phyloP scores from a whole-genome alignment of 305 asterid genomes.

The Fraxinus platypoda region DNA sequence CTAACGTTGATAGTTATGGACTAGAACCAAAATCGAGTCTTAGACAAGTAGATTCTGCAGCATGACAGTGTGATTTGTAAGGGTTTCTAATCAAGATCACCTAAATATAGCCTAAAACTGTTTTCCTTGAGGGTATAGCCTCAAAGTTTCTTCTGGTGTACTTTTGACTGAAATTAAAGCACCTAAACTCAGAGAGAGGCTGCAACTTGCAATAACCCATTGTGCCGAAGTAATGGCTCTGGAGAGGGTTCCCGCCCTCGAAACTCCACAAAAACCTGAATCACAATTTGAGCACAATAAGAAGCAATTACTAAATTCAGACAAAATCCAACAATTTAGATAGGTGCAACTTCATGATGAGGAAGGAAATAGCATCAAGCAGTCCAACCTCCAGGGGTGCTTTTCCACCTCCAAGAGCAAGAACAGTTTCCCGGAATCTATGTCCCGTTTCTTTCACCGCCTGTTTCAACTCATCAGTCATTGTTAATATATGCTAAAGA shows the following conservation, averaged over 20 bases:
- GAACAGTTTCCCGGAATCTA: constrained; percentile 92
- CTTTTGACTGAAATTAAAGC: background rate
- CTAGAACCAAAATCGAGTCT: background rate
- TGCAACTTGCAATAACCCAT: constrained; percentile 66
- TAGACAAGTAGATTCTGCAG: background rate
- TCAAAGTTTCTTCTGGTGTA: background rate
- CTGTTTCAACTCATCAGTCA: constrained; percentile 37
- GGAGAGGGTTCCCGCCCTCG: constrained; percentile 98
- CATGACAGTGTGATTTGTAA: background rate
- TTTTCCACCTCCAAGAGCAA: constrained; percentile 99
- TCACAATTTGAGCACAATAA: background rate
- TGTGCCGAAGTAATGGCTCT: constrained; percentile 89
- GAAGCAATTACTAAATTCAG: background rate
- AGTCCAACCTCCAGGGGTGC: constrained; percentile 75
- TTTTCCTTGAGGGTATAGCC: background rate
- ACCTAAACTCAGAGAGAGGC: background rate
- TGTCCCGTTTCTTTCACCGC: constrained; percentile 86
- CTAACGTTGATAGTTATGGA: background rate
- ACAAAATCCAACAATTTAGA: background rate
- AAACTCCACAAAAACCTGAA: constrained; percentile 85
- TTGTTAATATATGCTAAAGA: background rate
- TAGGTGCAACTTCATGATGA: background rate
- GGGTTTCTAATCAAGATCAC: background rate
- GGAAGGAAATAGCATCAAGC: constrained; percentile 14
- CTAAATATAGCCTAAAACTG: background rate